These are phyloP conservation scores for Myriosclerotinia curreyana DNA, from an alignment of 2,329 filamentous ascomycete species.

Conservation along the genomic window DNA sequence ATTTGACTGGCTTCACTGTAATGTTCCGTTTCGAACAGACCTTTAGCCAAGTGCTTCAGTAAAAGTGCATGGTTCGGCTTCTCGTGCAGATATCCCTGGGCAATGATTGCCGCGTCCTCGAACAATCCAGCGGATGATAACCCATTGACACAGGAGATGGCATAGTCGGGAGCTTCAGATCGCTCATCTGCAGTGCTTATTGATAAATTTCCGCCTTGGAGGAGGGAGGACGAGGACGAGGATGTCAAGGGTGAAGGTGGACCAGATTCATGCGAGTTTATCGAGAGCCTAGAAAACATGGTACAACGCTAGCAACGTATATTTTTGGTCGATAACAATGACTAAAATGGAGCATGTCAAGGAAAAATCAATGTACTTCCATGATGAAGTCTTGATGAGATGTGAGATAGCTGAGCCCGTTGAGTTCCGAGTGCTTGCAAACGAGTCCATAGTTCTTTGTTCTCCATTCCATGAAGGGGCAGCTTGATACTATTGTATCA, in stretches of 20 bases:
- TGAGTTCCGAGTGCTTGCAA: not conserved
- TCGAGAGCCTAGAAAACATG: conserved; percentile 16
- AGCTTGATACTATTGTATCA: not conserved
- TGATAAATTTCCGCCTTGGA: not conserved
- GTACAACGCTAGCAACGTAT: not conserved
- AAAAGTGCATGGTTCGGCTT: conserved; percentile 12
- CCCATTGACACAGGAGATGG: conserved; percentile 3
- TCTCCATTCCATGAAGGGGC: not conserved
- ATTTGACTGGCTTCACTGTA: conserved; percentile 14
- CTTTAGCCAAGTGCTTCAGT: conserved; percentile 13
- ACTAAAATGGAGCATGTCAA: too few relatives aligned
- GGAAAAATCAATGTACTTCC: not conserved
- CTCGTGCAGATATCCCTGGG: conserved; percentile 14
- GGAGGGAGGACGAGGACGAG: not conserved
- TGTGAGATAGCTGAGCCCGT: not conserved
- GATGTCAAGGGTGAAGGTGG: conserved; percentile 11
- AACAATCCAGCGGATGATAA: conserved; percentile 10
- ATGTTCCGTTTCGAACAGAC: conserved; percentile 13
- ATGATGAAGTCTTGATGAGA: not conserved
- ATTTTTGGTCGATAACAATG: not conserved
- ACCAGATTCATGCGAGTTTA: conserved; percentile 9
- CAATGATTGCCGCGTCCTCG: conserved; percentile 11
- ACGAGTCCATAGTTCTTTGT: conserved; percentile 7
- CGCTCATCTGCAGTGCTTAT: not conserved
- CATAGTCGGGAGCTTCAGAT: conserved; percentile 7